Evolutionary conservation across 2,329 filamentous ascomycete genomes (phyloP), one percentile per base, ranked within the genome.

Genomic region (Pleomassaria siparia): DNA sequence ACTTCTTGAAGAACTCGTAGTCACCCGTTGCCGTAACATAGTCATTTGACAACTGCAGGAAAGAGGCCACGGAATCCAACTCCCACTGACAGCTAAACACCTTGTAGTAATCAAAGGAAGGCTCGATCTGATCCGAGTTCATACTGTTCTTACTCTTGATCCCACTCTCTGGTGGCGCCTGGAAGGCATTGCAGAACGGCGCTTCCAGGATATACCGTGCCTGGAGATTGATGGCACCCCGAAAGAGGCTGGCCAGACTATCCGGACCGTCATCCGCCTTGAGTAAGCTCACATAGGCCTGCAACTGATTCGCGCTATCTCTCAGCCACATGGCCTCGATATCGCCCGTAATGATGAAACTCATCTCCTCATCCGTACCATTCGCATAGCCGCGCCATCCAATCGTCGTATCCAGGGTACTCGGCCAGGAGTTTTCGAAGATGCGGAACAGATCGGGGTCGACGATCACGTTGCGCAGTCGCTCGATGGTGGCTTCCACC

Each of bases 321-420:
- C 77, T 67, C 15, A 80, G 60, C 77, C 77, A 80, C 77, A 80
- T 79, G 11, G 77, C 77, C 48, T 78, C 75, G 59, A 82, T 82
- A 52, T 82, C 78, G 11, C 80, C 80, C 0, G 79, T 82, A 49
- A 83, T 80, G 46, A 82, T 61, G 56, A 81, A 82, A 10, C 78
- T 77, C 44, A 86, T 69, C 67, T 89, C 86, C 63, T 88, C 83
- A 2, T 78, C 26, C 6, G 40, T 44, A 24, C 15, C 25, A 24
- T 48, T 50, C 16, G 75, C 76, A 43, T 73, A 71, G 1, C 87
- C 87, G 43, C 78, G 81, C 86, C 85, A 89, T 47, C 77, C 78
- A 40, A 89, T 79, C 0, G 86, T 87, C 0, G 86, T 89, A 62
- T 89, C 87, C n/a, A 91, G 72, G 0, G 87, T 89, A 67, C 87